Evolutionary conservation across 1,284 basidiomycete genomes (phyloP), one percentile per base, ranked within the genome.

Genomic region (Peniophora sp.): DNA sequence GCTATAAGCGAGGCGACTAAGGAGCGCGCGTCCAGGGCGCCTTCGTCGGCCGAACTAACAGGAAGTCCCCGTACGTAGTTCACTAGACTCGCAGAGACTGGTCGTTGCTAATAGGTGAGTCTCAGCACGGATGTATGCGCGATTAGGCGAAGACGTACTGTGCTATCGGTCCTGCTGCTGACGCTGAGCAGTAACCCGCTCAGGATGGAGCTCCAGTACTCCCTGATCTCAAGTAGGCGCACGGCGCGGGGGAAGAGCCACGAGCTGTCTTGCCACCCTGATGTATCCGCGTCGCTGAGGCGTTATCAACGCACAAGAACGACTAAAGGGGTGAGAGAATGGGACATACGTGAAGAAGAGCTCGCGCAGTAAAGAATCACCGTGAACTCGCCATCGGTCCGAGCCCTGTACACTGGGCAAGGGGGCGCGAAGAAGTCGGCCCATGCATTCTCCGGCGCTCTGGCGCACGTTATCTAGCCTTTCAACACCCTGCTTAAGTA

Each of bases 401-500:
- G 69, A 62, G 50, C 68, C 62, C 53, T 63, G 56, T 9, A 74
- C 66, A 2, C 60, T 61, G 20, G 78, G 79, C 24, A 70, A 61
- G 2, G 78, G 59, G 9, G 75, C 62, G 20, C 64, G 56, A 27
- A 92, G 56, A 38, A 85, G 65, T 38, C 65, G 64, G 52, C 79
- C 56, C 51, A 92, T 75, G 54, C 75, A 72, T 57, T 75, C 69
- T 0, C 91, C 92, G 2, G 91, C 86, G 41, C 81, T 81, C 52
- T 85, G 83, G 32, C 95, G 79, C 27, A 98, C 89, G 59, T 89
- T 90, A 63, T 97, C 94, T 23, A 98, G 79, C 55, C 93, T 77
- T 66, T 98, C 96, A 16, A 92, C 82, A 6, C 89, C 87, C 63
- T 97, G 92, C 66, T 93, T 97, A 53, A 93, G 71, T 48, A 95